Conservation (phyloP, 768 basidiomycete species). For the Lentinula raphanica region DNA sequence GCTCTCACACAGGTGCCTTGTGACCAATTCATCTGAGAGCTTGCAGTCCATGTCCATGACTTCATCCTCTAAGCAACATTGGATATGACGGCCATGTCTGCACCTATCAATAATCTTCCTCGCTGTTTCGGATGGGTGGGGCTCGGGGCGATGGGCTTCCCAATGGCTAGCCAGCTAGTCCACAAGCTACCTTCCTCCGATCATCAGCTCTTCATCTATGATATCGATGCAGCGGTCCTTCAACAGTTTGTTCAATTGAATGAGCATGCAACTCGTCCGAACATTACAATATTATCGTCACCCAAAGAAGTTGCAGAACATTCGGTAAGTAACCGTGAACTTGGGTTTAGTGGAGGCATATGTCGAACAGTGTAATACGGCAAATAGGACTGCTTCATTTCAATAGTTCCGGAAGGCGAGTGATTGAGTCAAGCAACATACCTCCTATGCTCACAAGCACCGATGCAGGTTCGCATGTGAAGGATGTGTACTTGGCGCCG, state of each 20-base stretch:
- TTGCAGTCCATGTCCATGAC: not conserved
- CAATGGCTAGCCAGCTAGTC: constrained; percentile 34
- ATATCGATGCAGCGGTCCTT: constrained; percentile 24
- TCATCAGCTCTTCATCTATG: constrained; percentile 28
- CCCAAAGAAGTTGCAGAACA: constrained; percentile 31
- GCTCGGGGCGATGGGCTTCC: constrained; percentile 40
- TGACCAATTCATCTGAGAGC: not conserved
- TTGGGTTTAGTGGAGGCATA: no score
- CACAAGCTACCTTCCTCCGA: constrained; percentile 23
- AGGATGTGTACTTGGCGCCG: constrained; percentile 29
- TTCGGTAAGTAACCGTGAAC: constrained; percentile 26
- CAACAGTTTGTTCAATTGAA: constrained; percentile 22
- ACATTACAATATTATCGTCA: constrained; percentile 13
- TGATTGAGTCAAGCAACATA: no score
- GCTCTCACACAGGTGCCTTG: not conserved
- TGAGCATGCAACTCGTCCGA: constrained; percentile 13
- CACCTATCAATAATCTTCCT: constrained; percentile 10
- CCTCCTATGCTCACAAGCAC: not conserved
- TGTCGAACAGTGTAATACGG: no score
- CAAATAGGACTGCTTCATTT: constrained; percentile 31
- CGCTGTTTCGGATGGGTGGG: constrained; percentile 33
- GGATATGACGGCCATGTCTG: not conserved
- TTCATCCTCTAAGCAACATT: not conserved
- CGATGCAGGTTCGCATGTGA: constrained; percentile 30
- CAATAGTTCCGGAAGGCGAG: constrained; percentile 37